phyloP scores from a whole-genome alignment of 345 rosid genomes.

The Salix arbutifolia region DNA sequence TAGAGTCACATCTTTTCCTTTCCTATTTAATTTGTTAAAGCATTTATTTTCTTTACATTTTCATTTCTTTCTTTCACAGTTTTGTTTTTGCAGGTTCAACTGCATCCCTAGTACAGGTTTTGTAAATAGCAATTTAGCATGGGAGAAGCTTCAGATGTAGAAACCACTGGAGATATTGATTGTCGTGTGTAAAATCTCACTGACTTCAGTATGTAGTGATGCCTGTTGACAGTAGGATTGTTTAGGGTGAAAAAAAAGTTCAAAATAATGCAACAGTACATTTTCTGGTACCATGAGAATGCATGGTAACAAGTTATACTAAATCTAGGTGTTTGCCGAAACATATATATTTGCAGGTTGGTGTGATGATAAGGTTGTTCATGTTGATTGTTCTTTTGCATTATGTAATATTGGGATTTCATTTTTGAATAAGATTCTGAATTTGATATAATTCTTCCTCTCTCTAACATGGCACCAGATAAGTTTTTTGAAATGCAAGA shows the following conservation, averaged over 20 bases:
- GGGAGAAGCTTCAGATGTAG: conserved; percentile 7
- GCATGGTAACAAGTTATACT: neutral
- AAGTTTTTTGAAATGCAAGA: neutral
- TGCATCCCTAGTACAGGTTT: conserved; percentile 4
- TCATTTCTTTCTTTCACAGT: neutral
- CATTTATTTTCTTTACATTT: neutral
- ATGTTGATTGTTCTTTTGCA: neutral
- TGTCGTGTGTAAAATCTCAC: conserved; percentile 18
- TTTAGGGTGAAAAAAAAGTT: neutral
- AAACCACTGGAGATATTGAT: conserved; percentile 8
- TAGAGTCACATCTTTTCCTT: neutral
- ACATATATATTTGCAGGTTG: neutral
- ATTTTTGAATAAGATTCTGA: neutral
- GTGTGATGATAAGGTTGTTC: neutral
- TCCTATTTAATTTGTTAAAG: neutral
- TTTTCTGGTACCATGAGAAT: neutral
- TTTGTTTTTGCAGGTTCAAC: conserved; percentile 21
- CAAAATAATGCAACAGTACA: neutral
- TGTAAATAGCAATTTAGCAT: conserved; percentile 27
- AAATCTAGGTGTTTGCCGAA: neutral
- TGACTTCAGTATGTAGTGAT: conserved; percentile 6
- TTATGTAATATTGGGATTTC: neutral
- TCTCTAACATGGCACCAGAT: neutral
- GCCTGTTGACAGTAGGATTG: conserved; percentile 14
- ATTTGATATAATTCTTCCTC: neutral